Conservation (phyloP, 257 asterid genomes). For the Knoxia roxburghii region DNA sequence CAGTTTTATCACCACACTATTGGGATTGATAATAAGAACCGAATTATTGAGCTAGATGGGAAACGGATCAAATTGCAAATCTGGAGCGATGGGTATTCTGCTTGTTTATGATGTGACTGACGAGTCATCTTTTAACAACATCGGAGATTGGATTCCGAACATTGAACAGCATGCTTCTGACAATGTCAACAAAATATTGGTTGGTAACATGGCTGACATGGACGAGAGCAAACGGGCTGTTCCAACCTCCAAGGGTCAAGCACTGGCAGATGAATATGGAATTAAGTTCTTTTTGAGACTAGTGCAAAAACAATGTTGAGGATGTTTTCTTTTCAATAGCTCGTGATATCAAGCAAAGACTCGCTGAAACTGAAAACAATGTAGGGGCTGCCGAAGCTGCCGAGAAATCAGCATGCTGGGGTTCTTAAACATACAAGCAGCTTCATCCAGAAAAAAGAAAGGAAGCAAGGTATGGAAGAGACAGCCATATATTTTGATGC, state of each 20-base stretch:
- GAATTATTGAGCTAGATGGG: conserved; percentile 37
- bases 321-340: conserved; percentile 95
- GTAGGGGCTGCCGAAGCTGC: conserved; percentile 55
- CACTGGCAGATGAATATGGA: conserved; percentile 92
- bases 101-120: conserved; percentile 49
- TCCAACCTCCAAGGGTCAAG: conserved; percentile 91
- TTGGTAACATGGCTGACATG: conserved; percentile 52
- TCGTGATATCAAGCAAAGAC: conserved; percentile 89
- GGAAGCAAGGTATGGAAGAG: not conserved
- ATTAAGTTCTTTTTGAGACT: conserved; percentile 89
- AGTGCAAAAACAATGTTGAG: conserved; percentile 96
- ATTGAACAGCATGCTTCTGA: conserved; percentile 55
- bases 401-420: conserved; percentile 81
- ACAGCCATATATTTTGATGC: conserved; percentile 19
- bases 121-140: conserved; percentile 49
- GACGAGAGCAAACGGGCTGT: conserved; percentile 67
- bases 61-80: conserved; percentile 32
- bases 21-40: conserved; percentile 36
- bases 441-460: conserved; percentile 13
- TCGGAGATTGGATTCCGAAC: conserved; percentile 50
- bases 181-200: conserved; percentile 44
- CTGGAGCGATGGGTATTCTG: conserved; percentile 53
- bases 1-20: conserved; percentile 77
- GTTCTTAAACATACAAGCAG: conserved; percentile 43
- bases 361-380: conserved; percentile 71